phyloP scores from a whole-genome alignment of 2,329 filamentous ascomycete genomes.

The Xenoacremonium recifei region DNA sequence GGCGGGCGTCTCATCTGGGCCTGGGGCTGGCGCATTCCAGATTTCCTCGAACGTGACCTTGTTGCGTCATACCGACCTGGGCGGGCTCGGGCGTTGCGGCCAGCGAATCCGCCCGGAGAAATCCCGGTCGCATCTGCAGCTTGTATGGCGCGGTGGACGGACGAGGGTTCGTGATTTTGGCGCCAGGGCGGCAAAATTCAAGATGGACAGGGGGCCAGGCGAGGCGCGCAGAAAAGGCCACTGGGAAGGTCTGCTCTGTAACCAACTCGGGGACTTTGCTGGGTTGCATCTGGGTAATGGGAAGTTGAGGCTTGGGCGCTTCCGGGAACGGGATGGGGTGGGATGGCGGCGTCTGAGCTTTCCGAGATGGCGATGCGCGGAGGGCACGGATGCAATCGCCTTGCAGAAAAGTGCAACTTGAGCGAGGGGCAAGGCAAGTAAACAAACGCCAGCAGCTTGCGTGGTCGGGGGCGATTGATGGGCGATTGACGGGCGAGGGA shows the following conservation, averaged over 20 bases:
- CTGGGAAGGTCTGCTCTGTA: too few relatives aligned
- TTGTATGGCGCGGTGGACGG: constrained; percentile 21
- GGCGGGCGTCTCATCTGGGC: too few relatives aligned
- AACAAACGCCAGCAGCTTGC: constrained; percentile 8
- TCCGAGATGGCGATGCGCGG: constrained; percentile 18
- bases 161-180: too few relatives aligned
- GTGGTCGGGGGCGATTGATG: too few relatives aligned
- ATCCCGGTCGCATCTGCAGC: too few relatives aligned
- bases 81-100: constrained; percentile 9
- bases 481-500: neutral
- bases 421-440: neutral
- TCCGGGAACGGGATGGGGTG: too few relatives aligned
- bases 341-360: neutral
- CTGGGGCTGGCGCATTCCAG: constrained; percentile 20
- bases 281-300: neutral
- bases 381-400: constrained; percentile 17
- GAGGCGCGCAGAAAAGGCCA: too few relatives aligned
- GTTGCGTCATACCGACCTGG: constrained; percentile 26
- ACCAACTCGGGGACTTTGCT: too few relatives aligned
- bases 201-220: too few relatives aligned
- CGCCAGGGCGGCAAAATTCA: too few relatives aligned
- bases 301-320: too few relatives aligned
- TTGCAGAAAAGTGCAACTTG: neutral
- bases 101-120: constrained; percentile 17
- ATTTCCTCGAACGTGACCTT: constrained; percentile 12